A percentile compares a stretch with the other conserved stretches of the same genome.
Conservation (phyloP, 192 early-diverging fungal species). For the Backusella circina region DNA sequence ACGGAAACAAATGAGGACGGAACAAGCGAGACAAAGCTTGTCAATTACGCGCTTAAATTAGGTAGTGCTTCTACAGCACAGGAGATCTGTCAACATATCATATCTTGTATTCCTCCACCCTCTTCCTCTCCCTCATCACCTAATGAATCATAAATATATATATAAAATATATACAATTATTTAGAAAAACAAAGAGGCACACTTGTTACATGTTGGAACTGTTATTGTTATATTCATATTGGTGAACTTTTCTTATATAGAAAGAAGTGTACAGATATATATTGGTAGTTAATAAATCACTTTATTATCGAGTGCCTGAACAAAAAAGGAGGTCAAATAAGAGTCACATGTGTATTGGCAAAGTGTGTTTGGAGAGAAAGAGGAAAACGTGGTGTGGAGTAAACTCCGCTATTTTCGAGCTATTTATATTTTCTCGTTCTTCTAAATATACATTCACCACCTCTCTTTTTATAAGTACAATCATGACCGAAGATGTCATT, state of each 20-base stretch:
- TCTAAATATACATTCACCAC: background rate
- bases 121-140: background rate
- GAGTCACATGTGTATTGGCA: no score
- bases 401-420: background rate
- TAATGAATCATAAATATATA: background rate
- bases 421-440: background rate
- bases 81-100: conserved; percentile 28
- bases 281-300: no score
- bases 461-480: background rate
- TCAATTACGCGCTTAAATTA: conserved; percentile 31
- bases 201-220: no score
- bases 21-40: background rate
- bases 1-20: conserved; percentile 12
- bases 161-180: no score
- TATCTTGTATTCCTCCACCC: conserved; percentile 8
- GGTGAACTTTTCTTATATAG: no score
- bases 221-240: no score
- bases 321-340: no score
- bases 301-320: no score
- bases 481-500: background rate
- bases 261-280: no score
- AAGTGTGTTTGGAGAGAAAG: no score
- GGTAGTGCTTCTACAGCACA: conserved; percentile 9
- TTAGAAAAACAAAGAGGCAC: no score
- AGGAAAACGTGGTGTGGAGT: background rate